Conservation (phyloP, 352 stramenopile genomes). For the Pythium aphanidermatum region DNA sequence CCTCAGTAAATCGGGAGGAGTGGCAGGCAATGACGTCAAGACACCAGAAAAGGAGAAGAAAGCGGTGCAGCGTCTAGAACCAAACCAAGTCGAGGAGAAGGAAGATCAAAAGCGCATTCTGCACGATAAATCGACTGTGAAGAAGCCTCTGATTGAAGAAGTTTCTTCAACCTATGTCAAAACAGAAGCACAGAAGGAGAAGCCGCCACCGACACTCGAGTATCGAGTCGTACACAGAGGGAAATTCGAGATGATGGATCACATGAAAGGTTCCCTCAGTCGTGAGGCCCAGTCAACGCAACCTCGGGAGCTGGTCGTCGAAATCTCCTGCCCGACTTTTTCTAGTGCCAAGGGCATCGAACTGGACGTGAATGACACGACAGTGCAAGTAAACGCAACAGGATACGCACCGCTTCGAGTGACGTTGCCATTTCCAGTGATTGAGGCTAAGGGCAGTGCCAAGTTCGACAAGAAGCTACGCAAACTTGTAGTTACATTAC, state of each 20-base stretch:
- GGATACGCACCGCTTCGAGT: constrained; percentile 53
- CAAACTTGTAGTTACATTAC: constrained; percentile 73
- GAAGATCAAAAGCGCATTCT: background rate
- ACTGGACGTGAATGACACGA: constrained; percentile 56
- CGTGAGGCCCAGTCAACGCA: constrained; percentile 14
- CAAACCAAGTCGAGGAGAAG: background rate
- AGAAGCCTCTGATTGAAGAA: constrained; percentile 12
- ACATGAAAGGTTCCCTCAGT: constrained; percentile 48
- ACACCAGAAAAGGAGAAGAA: constrained; percentile 5
- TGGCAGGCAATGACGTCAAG: constrained; percentile 13
- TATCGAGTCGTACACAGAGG: constrained; percentile 61
- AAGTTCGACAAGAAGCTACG: constrained; percentile 80
- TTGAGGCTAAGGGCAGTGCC: constrained; percentile 69
- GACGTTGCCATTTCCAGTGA: constrained; percentile 63
- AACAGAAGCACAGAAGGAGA: background rate
- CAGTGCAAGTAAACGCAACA: constrained; percentile 32
- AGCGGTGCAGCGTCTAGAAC: constrained; percentile 1
- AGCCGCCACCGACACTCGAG: constrained; percentile 33
- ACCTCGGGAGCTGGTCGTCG: constrained; percentile 59
- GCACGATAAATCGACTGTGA: background rate
- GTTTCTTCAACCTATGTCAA: constrained; percentile 1
- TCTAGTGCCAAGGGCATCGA: constrained; percentile 50
- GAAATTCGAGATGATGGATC: constrained; percentile 63
- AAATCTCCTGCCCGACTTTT: constrained; percentile 53
- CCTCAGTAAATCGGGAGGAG: constrained; percentile 20